Conservation (phyloP, 345 rosid genomes). For the Rhodamnia argentea region DNA sequence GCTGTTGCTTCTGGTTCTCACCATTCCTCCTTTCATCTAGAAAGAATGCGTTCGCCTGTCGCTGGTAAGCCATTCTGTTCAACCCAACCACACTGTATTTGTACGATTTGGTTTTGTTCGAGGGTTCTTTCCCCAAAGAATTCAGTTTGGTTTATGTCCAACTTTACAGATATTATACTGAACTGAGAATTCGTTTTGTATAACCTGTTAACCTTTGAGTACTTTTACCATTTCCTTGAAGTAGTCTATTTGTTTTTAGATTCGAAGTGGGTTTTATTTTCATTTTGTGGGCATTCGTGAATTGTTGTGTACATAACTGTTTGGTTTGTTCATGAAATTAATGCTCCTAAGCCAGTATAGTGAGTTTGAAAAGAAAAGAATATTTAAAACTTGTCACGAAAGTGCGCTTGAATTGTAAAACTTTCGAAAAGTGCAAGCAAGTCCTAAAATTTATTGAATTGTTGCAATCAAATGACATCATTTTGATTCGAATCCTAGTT, state of each 20-base stretch:
- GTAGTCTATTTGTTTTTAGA: not conserved
- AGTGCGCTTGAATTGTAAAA: constrained; percentile 1
- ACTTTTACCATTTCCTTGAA: not conserved
- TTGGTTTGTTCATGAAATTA: not conserved
- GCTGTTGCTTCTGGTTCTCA: not conserved
- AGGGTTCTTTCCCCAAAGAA: not conserved
- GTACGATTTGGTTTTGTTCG: not conserved
- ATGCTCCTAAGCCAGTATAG: constrained; percentile 27
- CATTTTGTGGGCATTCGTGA: not conserved
- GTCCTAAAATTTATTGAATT: too few species aligned
- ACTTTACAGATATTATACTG: too few species aligned
- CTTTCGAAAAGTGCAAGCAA: too few species aligned
- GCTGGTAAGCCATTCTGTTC: too few species aligned
- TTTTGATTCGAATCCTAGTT: too few species aligned
- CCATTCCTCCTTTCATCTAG: too few species aligned
- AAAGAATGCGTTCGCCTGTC: too few species aligned
- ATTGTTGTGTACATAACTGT: not conserved
- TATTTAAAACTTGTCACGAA: too few species aligned
- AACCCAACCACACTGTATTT: not conserved
- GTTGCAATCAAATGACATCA: too few species aligned
- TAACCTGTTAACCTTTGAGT: not conserved
- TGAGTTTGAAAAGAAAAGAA: constrained; percentile 23
- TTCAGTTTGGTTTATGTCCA: too few species aligned
- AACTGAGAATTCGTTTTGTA: too few species aligned
- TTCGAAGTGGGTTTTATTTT: not conserved